phyloP scores from a whole-genome alignment of 2,329 filamentous ascomycete species.

The Curvularia eragrostidis region DNA sequence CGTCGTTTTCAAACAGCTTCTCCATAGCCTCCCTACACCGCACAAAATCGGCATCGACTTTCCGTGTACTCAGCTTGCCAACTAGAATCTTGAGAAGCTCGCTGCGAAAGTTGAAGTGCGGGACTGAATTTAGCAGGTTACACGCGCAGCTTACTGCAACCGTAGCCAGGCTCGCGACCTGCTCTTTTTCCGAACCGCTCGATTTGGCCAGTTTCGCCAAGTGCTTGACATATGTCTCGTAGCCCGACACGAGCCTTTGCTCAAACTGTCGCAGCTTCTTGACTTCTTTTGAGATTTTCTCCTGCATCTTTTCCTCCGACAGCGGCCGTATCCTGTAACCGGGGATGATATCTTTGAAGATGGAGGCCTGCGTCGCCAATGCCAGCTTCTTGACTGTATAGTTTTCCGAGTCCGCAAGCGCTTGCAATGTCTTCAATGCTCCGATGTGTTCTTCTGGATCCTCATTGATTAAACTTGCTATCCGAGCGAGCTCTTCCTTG shows the following conservation, averaged over 20 bases:
- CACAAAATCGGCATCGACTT: constrained; percentile 74
- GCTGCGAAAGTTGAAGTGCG: constrained; percentile 95
- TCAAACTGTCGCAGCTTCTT: constrained; percentile 83
- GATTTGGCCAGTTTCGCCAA: constrained; percentile 72
- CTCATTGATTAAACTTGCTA: constrained; percentile 83
- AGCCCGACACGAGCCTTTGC: constrained; percentile 82
- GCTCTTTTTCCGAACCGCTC: constrained; percentile 51
- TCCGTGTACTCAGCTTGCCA: constrained; percentile 76
- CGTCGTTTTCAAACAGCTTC: constrained; percentile 82
- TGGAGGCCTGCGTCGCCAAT: constrained; percentile 82
- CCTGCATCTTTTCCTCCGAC: constrained; percentile 73
- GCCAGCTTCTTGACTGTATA: constrained; percentile 82
- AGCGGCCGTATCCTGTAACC: constrained; percentile 92
- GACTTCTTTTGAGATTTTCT: constrained; percentile 91
- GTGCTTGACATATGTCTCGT: constrained; percentile 82
- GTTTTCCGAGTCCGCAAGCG: constrained; percentile 73
- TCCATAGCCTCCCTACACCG: constrained; percentile 82
- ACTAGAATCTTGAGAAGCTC: constrained; percentile 89
- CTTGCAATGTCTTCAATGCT: constrained; percentile 77
- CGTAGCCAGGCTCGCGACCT: constrained; percentile 62
- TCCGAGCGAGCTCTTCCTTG: constrained; percentile 89
- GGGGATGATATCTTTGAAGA: constrained; percentile 96
- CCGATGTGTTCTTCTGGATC: constrained; percentile 89
- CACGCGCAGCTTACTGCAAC: constrained; percentile 88
- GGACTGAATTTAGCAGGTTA: constrained; percentile 77